A percentile compares a stretch with the other conserved stretches of the same genome.
These are phyloP conservation scores for Leccinum imitatum DNA, from an alignment of 768 basidiomycete species.

Conservation along the genomic window DNA sequence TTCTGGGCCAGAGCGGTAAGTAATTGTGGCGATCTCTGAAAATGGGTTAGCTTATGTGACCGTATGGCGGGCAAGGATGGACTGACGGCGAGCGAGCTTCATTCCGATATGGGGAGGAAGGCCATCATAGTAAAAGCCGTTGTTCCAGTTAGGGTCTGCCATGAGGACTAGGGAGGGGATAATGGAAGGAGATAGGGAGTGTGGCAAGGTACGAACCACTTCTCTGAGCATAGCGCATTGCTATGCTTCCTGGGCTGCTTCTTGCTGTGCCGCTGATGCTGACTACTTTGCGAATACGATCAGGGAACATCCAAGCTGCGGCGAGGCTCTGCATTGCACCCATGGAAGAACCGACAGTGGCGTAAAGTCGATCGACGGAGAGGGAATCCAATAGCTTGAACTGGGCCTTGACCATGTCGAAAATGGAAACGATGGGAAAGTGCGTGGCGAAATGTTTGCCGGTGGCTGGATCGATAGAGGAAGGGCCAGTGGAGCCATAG, in stretches of 20 bases:
- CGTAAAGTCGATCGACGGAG: constrained; percentile 82
- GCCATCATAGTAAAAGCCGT: constrained; percentile 94
- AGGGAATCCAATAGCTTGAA: constrained; percentile 83
- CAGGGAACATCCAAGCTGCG: constrained; percentile 89
- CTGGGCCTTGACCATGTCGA: constrained; percentile 97
- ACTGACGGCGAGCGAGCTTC: constrained; percentile 94
- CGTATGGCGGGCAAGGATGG: not conserved
- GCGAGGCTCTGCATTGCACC: constrained; percentile 98
- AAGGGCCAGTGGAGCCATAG: constrained; percentile 96
- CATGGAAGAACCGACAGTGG: constrained; percentile 94
- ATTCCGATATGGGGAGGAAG: constrained; percentile 97
- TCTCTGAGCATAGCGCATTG: constrained; percentile 94
- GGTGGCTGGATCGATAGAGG: constrained; percentile 70
- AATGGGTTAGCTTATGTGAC: not conserved
- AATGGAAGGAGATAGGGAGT: not conserved
- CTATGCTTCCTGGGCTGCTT: constrained; percentile 88
- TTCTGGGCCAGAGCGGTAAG: constrained; percentile 97
- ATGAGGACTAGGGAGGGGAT: constrained; percentile 70
- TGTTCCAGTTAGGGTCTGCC: constrained; percentile 99
- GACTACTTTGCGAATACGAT: constrained; percentile 85
- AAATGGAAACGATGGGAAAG: constrained; percentile 90
- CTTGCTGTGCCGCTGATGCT: constrained; percentile 95
- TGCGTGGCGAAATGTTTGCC: constrained; percentile 79
- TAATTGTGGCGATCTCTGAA: constrained; percentile 96
- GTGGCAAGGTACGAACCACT: constrained; percentile 59